A percentile compares a stretch with the other conserved stretches of the same genome.
Conservation (phyloP, 495 filamentous ascomycete genomes). For the Bacidia gigantensis region DNA sequence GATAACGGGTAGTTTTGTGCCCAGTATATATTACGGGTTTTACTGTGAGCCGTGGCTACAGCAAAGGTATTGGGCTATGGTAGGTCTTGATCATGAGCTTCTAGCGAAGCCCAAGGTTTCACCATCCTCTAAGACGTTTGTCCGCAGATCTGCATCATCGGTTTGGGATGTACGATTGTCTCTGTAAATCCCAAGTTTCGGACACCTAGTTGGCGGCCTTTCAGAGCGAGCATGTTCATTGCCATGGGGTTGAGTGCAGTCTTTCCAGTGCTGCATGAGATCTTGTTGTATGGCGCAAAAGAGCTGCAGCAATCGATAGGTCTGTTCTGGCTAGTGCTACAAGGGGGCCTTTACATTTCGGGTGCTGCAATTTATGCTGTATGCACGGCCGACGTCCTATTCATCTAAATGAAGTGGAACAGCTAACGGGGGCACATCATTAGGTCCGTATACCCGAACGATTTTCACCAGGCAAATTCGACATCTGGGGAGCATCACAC, state of each 20-base stretch:
- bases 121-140: conserved; percentile 56
- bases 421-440: not conserved
- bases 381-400: conserved; percentile 19
- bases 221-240: conserved; percentile 85
- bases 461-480: conserved; percentile 38
- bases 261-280: conserved; percentile 64
- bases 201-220: conserved; percentile 66
- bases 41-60: conserved; percentile 26
- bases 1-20: conserved; percentile 37
- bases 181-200: conserved; percentile 70
- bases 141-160: conserved; percentile 59
- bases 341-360: conserved; percentile 73
- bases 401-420: not conserved
- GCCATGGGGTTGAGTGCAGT: conserved; percentile 73
- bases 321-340: conserved; percentile 63
- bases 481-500: conserved; percentile 48
- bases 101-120: conserved; percentile 46
- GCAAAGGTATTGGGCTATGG: conserved; percentile 32
- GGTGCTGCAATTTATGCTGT: conserved; percentile 76
- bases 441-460: conserved; percentile 38
- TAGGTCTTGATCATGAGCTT: conserved; percentile 31
- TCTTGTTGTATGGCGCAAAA: conserved; percentile 43
- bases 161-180: conserved; percentile 57
- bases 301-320: conserved; percentile 59
- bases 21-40: conserved; percentile 40